These are phyloP conservation scores for Paracoccidioides lutzii DNA, from an alignment of 2,329 filamentous ascomycete genomes.

Conservation along the genomic window DNA sequence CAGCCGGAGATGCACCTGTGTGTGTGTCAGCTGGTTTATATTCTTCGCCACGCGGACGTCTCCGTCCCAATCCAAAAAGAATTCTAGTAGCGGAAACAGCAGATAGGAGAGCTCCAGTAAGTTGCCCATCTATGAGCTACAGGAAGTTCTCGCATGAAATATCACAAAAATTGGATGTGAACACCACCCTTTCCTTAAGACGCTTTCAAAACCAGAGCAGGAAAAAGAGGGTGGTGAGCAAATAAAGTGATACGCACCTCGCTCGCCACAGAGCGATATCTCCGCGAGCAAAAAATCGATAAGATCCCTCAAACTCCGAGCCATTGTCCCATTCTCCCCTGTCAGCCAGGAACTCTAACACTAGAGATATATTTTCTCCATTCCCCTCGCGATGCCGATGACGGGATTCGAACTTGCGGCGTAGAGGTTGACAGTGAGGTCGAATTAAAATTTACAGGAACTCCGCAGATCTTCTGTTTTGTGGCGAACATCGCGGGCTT, in stretches of 20 bases:
- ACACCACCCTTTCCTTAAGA: background rate
- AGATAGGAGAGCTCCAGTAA: too few species aligned
- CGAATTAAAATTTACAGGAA: too few species aligned
- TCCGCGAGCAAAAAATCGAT: slow-evolving; percentile 46
- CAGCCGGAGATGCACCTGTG: slow-evolving; percentile 24
- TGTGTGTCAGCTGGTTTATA: slow-evolving; percentile 12
- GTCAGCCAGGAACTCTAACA: background rate
- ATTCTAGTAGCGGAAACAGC: too few species aligned
- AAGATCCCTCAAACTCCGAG: slow-evolving; percentile 41
- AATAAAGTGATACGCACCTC: slow-evolving; percentile 36
- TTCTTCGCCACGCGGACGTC: background rate
- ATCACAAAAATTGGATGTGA: background rate
- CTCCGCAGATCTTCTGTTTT: background rate
- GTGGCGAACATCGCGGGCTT: background rate
- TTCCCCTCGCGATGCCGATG: background rate
- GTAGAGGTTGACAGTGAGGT: slow-evolving; percentile 1
- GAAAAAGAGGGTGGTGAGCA: background rate
- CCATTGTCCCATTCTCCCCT: slow-evolving; percentile 24
- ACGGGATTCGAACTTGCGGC: slow-evolving; percentile 10
- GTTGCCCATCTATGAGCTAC: too few species aligned
- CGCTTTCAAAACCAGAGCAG: background rate
- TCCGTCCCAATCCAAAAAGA: too few species aligned
- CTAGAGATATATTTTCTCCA: background rate
- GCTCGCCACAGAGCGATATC: slow-evolving; percentile 45
- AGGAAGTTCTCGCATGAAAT: too few species aligned